A percentile compares a stretch with the other conserved stretches of the same genome.
These are phyloP conservation scores for Hymenoscyphus linearis DNA, from an alignment of 2,329 filamentous ascomycete genomes.

Conservation along the genomic window DNA sequence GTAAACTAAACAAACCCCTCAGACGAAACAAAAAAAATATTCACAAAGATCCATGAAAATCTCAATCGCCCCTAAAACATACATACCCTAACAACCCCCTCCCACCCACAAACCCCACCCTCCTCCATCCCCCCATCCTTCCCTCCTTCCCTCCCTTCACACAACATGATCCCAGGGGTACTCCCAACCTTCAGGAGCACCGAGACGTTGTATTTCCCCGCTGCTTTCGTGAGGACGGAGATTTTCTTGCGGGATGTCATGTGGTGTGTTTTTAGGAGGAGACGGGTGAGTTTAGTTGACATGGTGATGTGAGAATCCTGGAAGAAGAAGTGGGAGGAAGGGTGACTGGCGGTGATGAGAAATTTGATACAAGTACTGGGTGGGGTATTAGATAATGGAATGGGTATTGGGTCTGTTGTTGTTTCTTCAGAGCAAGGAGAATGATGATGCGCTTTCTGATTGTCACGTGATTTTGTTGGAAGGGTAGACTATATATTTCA, in stretches of 20 bases:
- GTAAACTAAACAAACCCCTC: no score
- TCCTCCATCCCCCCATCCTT: background rate
- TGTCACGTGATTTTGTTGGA: no score
- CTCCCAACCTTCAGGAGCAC: slow-evolving; percentile 63
- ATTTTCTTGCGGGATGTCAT: slow-evolving; percentile 77
- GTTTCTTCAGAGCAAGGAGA: no score
- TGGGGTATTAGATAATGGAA: no score
- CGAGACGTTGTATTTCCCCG: slow-evolving; percentile 53
- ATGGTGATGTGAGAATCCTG: background rate
- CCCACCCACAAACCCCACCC: slow-evolving; percentile 19
- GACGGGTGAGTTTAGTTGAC: slow-evolving; percentile 26
- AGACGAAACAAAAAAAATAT: no score
- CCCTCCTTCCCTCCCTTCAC: slow-evolving; percentile 39
- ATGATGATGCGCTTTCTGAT: no score
- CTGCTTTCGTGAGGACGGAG: slow-evolving; percentile 56
- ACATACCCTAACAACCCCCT: slow-evolving; percentile 25
- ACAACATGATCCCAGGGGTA: slow-evolving; percentile 74
- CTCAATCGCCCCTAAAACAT: no score
- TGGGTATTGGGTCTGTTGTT: no score
- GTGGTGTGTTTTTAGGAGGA: slow-evolving; percentile 73
- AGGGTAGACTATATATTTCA: no score
- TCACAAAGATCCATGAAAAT: no score
- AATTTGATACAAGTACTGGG: background rate
- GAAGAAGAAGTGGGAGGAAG: background rate
- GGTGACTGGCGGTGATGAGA: background rate